A percentile compares a stretch with the other conserved stretches of the same genome.
Conservation (phyloP, 2,329 filamentous ascomycete species). For the Dactylellina leptospora region DNA sequence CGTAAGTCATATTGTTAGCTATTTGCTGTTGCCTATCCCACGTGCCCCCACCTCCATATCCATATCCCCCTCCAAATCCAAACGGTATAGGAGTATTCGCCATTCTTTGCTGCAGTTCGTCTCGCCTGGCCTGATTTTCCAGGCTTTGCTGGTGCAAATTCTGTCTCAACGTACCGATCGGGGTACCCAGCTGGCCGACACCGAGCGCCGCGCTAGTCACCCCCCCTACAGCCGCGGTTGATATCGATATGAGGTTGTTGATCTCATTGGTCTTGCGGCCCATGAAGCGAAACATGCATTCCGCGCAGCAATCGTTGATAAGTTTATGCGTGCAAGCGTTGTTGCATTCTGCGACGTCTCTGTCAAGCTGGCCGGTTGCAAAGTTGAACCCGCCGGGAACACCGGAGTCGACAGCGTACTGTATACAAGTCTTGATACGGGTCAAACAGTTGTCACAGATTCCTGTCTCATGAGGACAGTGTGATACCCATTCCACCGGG, state of each 20-base stretch:
- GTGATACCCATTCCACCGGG: constrained; percentile 13
- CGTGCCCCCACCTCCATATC: background rate
- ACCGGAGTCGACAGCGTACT: constrained; percentile 22
- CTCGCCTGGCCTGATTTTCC: constrained; percentile 5
- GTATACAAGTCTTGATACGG: constrained; percentile 13
- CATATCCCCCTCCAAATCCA: background rate
- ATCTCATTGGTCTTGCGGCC: background rate
- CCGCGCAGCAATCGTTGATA: constrained; percentile 30
- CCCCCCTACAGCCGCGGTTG: background rate
- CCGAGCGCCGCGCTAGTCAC: constrained; percentile 10
- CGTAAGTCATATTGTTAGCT: background rate
- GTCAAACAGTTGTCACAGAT: constrained; percentile 2
- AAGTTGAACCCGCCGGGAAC: constrained; percentile 35
- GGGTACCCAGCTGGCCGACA: background rate
- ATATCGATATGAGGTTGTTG: constrained; percentile 4
- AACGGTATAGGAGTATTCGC: background rate
- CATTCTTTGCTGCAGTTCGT: background rate
- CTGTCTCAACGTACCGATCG: constrained; percentile 5
- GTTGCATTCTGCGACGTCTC: constrained; percentile 24
- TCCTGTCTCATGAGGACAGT: constrained; percentile 4
- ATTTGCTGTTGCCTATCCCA: background rate
- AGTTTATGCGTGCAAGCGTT: constrained; percentile 25
- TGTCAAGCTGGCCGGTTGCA: constrained; percentile 21
- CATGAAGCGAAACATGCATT: constrained; percentile 13
- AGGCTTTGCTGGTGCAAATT: constrained; percentile 12